Base-by-base conservation (phyloP, 176 grass and related monocot genomes). In the Dactylis glomerata region DNA sequence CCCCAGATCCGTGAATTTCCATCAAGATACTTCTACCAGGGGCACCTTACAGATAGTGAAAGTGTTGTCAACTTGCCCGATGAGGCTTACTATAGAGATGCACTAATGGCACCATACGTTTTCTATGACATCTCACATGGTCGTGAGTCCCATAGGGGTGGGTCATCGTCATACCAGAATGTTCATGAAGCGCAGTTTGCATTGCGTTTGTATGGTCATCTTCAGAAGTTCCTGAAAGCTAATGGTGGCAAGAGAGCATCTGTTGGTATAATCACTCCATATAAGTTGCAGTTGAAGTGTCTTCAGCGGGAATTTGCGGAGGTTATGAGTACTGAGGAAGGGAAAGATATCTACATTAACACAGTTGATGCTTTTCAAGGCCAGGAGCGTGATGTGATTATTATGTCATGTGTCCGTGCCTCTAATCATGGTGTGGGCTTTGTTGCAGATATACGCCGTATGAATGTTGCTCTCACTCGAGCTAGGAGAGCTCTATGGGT, bases 281-380 rank as follows among this genome's bases (percentile, higher is more conserved):
- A 97, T 84, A 97, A 97, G 76, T 68, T 97, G 71, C 94, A 97
- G 81, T 49, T 97, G 45, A 97, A 94, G 73, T 97, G 94, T 68
- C 90, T 97, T 77, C 91, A 97, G 51, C 65, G 91, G 44, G 91
- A 97, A 75, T 97, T 97, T 62, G 90, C 68, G 23, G 94, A 94
- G 26, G 83, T 94, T 80, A 72, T 97, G 82, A 91, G 44, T 45
- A 89, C 89, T 3, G 91, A 97, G 42, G 91, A 97, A 86, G 94
- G 94, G 11, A 97, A 94, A 71, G 94, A 97, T 75, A 94, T 97
- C 44, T 97, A 97, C 74, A 97, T 94, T 76, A 97, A 97, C 68
- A 97, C 91, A 24, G 89, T 97, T 97, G 94, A 94, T 92, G 94
- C 94, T 73, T 97, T 97, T 85, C 94, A 97, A 76, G 95, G 95